These are phyloP conservation scores for Phytophthora crassamura DNA, from an alignment of 352 stramenopile genomes.

Conservation along the genomic window DNA sequence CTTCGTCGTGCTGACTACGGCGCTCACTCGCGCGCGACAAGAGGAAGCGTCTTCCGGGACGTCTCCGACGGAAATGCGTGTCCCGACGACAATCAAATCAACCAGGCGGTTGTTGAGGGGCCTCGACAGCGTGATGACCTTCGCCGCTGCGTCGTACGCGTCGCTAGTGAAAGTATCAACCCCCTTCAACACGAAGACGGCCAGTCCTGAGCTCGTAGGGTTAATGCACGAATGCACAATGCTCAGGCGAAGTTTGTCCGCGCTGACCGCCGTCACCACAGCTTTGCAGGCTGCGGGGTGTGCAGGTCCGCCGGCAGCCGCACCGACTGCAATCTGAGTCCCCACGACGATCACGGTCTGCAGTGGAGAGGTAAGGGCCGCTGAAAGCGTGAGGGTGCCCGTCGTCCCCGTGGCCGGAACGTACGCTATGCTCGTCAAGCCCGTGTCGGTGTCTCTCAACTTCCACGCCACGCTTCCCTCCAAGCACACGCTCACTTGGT, in stretches of 20 bases:
- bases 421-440: conserved; percentile 46
- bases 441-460: conserved; percentile 38
- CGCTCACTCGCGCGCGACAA: conserved; percentile 29
- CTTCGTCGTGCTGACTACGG: conserved; percentile 16
- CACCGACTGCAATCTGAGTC: conserved; percentile 52
- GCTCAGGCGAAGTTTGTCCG: conserved; percentile 25
- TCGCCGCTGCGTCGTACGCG: background rate
- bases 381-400: conserved; percentile 49
- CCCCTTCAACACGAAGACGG: conserved; percentile 31
- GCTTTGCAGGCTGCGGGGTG: conserved; percentile 31
- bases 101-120: conserved; percentile 25
- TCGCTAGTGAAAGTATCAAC: conserved; percentile 23
- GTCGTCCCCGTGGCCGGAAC: conserved; percentile 6
- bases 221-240: conserved; percentile 31
- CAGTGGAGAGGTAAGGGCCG: conserved; percentile 33
- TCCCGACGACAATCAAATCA: conserved; percentile 30
- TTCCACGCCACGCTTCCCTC: conserved; percentile 59
- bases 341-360: conserved; percentile 37
- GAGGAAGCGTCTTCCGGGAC: conserved; percentile 20
- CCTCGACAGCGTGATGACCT: conserved; percentile 26
- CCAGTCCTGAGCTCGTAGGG: conserved; percentile 3
- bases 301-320: conserved; percentile 26
- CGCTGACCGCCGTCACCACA: conserved; percentile 21
- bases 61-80: conserved; percentile 34
- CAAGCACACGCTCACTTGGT: conserved; percentile 68